Conservation (phyloP, 2,329 filamentous ascomycete species). For the Colletotrichum chlorophyti region DNA sequence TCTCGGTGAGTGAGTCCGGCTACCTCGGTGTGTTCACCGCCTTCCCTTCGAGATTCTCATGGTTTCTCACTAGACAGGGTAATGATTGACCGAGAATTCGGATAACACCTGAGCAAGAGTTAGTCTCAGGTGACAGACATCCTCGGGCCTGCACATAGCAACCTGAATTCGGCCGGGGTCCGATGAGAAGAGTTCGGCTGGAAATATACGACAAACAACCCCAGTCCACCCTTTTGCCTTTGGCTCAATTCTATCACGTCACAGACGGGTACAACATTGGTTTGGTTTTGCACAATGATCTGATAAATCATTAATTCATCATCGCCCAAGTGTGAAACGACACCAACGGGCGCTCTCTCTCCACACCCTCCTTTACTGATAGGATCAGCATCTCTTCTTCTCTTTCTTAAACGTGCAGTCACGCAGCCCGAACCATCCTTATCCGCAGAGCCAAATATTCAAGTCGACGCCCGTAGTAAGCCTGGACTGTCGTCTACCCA, state of each 20-base stretch:
- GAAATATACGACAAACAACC: conserved; percentile 3
- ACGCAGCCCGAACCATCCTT: not conserved
- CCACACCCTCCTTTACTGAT: conserved; percentile 2
- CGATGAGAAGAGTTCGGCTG: conserved; percentile 15
- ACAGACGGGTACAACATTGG: not conserved
- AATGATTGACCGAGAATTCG: not conserved
- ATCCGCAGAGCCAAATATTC: not conserved
- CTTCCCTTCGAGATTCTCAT: not conserved
- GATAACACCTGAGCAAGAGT: no score
- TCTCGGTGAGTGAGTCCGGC: not conserved
- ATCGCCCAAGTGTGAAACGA: conserved; percentile 13
- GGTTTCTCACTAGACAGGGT: not conserved
- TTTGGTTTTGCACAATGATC: not conserved
- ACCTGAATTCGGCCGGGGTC: conserved; percentile 6
- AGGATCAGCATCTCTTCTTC: conserved; percentile 14
- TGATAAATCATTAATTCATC: not conserved
- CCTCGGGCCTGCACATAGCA: conserved; percentile 8
- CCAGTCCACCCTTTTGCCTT: conserved; percentile 14
- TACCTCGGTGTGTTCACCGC: conserved; percentile 4
- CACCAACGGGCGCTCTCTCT: not conserved
- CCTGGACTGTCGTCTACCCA: not conserved
- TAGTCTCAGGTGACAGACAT: not conserved
- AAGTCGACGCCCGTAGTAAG: no score
- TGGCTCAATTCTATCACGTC: not conserved
- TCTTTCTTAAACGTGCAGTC: not conserved